Evolutionary conservation across 2,329 filamentous ascomycete species (phyloP), one percentile per base, ranked within the genome.

Genomic region (Ceratocystis papillata): DNA sequence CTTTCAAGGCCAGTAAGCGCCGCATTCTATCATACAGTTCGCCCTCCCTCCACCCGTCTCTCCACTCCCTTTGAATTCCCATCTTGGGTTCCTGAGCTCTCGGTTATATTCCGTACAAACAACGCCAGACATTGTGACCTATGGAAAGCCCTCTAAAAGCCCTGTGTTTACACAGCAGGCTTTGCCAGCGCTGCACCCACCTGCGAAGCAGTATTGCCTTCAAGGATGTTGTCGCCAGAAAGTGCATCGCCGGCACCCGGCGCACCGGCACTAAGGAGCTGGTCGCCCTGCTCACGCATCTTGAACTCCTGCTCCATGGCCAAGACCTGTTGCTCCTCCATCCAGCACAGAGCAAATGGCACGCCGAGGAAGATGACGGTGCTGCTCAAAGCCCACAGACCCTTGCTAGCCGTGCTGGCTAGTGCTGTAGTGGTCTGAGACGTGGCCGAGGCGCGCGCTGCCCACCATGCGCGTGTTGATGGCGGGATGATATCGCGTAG

Each of bases 241-340:
- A 41, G 33, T 25, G 46, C 44, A 12, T 60, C 63, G 30, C 30
- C 64, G 22, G 50, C 64, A 3, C 50, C 53, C 22, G 25, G 3
- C n/a, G 46, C 63, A 45, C 78, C 80, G 12, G 78, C 79, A 12
- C 81, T 83, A 68, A 85, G 72, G 46, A 85, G 75, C 74, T 96
- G 90, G 74, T 88, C 87, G 69, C 90, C 90, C 73, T 88, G 85
- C 83, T 96, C 90, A 76, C 94, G 88, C 90, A 96, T 94, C 77
- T 88, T 87, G 84, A 92, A 91, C 80, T 96, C 93, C 77, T 91
- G 86, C 85, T 99, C 94, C 90, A 96, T 95, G 80, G 96, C 93
- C 70, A 93, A 82, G 75, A 96, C 86, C 80, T 96, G 90, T 82
- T 96, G 91, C 81, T 99, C 94, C 81, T 99, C 94, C 70, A 88